Conservation (phyloP, 768 basidiomycete genomes). For the Lyophyllum semitale region DNA sequence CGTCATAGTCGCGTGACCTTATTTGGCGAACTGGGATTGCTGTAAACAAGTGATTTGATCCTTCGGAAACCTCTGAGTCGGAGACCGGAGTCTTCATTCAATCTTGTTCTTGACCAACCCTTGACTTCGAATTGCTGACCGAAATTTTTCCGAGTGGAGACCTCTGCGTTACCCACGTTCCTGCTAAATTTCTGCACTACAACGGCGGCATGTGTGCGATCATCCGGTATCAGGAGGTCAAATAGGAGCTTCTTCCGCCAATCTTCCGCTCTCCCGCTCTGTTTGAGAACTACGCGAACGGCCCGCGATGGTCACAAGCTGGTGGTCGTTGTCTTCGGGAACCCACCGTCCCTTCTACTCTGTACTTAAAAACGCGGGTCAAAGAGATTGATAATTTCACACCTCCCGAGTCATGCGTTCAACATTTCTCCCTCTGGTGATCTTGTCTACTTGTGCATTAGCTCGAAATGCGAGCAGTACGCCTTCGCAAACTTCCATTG, state of each 20-base stretch:
- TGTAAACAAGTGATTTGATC: too few relatives aligned
- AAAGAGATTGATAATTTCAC: not conserved
- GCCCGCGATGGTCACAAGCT: constrained; percentile 2
- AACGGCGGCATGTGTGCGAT: not conserved
- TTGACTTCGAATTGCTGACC: too few relatives aligned
- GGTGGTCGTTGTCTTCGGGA: not conserved
- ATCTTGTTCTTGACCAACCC: too few relatives aligned
- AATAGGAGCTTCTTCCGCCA: not conserved
- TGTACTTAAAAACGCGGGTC: not conserved
- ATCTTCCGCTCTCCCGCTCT: not conserved
- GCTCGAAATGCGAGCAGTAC: not conserved
- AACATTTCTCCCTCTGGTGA: not conserved
- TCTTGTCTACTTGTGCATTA: not conserved
- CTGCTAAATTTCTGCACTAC: not conserved
- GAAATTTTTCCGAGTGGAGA: too few relatives aligned
- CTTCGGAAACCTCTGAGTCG: too few relatives aligned
- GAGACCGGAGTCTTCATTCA: too few relatives aligned
- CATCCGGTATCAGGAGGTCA: not conserved
- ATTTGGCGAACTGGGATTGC: not conserved
- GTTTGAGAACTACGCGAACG: not conserved
- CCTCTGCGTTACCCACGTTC: too few relatives aligned
- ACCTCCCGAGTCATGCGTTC: not conserved
- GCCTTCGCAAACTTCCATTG: not conserved
- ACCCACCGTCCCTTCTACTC: not conserved
- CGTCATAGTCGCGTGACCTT: not conserved